Conservation (phyloP, 2,329 filamentous ascomycete species). For the Massarina eburnea region DNA sequence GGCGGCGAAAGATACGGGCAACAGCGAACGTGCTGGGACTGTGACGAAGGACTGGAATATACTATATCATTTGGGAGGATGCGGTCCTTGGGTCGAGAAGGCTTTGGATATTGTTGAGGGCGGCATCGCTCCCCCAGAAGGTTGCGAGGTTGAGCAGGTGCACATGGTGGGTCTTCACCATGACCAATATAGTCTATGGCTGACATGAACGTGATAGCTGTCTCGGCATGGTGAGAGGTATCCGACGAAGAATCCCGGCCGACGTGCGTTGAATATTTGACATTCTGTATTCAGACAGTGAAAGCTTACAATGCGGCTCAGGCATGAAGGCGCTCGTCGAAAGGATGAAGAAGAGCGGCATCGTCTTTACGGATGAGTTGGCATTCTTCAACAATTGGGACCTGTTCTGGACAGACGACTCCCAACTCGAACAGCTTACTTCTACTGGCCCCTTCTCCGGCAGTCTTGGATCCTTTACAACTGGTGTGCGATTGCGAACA, state of each 20-base stretch:
- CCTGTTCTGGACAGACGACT: constrained; percentile 52
- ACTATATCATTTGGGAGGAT: constrained; percentile 57
- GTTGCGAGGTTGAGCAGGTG: constrained; percentile 58
- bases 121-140: constrained; percentile 48
- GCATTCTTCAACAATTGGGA: constrained; percentile 58
- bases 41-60: constrained; percentile 50
- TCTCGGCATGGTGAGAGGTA: constrained; percentile 61
- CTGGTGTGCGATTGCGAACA: constrained; percentile 56
- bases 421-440: constrained; percentile 57
- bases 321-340: constrained; percentile 53
- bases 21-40: constrained; percentile 27
- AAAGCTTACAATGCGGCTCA: constrained; percentile 25
- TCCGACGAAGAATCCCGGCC: constrained; percentile 54
- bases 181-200: constrained; percentile 9
- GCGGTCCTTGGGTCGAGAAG: constrained; percentile 59
- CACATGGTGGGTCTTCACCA: constrained; percentile 52
- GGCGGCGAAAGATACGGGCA: constrained; percentile 1
- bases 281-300: not conserved
- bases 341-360: constrained; percentile 46
- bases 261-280: constrained; percentile 44
- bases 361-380: constrained; percentile 52
- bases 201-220: constrained; percentile 44
- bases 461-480: constrained; percentile 55
- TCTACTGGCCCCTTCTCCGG: constrained; percentile 59
- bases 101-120: constrained; percentile 43